phyloP scores from a whole-genome alignment of 495 filamentous ascomycete genomes.

The Lasiosphaeris hirsuta region DNA sequence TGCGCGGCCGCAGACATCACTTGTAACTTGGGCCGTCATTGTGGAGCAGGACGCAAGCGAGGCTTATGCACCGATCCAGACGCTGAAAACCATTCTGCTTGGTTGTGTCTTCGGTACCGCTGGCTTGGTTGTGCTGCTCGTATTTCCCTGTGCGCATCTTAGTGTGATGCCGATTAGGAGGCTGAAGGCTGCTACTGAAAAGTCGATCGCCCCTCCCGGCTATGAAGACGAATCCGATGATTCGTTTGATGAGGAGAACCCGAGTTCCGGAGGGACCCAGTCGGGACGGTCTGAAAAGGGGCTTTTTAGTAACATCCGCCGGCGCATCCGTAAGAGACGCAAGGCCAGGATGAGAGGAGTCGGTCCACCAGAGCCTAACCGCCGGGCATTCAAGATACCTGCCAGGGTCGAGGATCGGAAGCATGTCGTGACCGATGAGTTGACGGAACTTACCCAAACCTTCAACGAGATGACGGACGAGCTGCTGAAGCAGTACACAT shows the following conservation, averaged over 20 bases:
- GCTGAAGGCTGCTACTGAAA: slow-evolving; percentile 72
- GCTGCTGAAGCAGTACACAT: slow-evolving; percentile 77
- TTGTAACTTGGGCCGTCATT: slow-evolving; percentile 78
- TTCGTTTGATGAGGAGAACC: slow-evolving; percentile 42
- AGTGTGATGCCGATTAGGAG: slow-evolving; percentile 76
- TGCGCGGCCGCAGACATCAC: slow-evolving; percentile 56
- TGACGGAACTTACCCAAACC: slow-evolving; percentile 79
- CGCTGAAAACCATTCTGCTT: slow-evolving; percentile 71
- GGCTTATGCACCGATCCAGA: slow-evolving; percentile 69
- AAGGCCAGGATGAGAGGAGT: slow-evolving; percentile 28
- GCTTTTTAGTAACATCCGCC: slow-evolving; percentile 32
- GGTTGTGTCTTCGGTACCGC: slow-evolving; percentile 81
- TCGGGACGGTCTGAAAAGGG: slow-evolving; percentile 42
- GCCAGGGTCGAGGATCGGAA: slow-evolving; percentile 72
- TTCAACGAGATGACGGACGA: slow-evolving; percentile 97
- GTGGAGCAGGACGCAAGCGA: slow-evolving; percentile 73
- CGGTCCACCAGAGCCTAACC: slow-evolving; percentile 43
- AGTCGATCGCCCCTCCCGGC: slow-evolving; percentile 64
- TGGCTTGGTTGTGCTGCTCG: slow-evolving; percentile 61
- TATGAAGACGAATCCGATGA: slow-evolving; percentile 48
- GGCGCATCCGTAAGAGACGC: slow-evolving; percentile 25
- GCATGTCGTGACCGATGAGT: slow-evolving; percentile 75
- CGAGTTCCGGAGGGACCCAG: slow-evolving; percentile 32
- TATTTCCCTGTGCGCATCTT: slow-evolving; percentile 74
- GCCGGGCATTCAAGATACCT: slow-evolving; percentile 73